Evolutionary conservation across 768 basidiomycete species (phyloP).

Genomic region (Obba rivulosa): DNA sequence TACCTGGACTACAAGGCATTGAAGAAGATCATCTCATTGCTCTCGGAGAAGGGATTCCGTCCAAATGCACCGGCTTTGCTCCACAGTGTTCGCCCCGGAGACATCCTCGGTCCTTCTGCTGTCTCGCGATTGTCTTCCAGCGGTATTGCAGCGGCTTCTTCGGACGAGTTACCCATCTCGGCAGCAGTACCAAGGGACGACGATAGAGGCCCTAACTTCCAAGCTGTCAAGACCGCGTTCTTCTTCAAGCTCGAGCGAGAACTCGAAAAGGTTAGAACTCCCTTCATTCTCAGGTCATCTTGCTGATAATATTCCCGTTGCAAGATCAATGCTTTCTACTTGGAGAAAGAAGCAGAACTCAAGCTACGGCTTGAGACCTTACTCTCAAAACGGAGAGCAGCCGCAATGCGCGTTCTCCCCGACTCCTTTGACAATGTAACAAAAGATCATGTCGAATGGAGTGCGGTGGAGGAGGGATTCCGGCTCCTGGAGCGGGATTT

Average conservation of each 20-base stretch:
- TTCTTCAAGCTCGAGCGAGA: slow-evolving; percentile 99
- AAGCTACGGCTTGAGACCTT: slow-evolving; percentile 89
- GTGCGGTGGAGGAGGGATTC: slow-evolving; percentile 94
- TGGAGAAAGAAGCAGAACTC: slow-evolving; percentile 95
- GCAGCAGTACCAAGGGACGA: slow-evolving; percentile 59
- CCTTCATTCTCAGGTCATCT: not conserved
- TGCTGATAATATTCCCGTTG: slow-evolving; percentile 2
- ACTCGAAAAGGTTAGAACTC: slow-evolving; percentile 76
- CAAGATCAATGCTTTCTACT: slow-evolving; percentile 96
- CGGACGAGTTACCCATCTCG: slow-evolving; percentile 50
- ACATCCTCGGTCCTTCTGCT: slow-evolving; percentile 31
- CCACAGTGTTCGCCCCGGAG: slow-evolving; percentile 48
- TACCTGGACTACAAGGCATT: slow-evolving; percentile 98
- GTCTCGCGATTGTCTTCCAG: slow-evolving; percentile 8
- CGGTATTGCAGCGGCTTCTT: not conserved
- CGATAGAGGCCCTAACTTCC: slow-evolving; percentile 79
- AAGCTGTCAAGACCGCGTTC: slow-evolving; percentile 94
- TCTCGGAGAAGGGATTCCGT: slow-evolving; percentile 44
- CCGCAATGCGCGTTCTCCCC: slow-evolving; percentile 67
- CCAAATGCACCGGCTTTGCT: slow-evolving; percentile 75
- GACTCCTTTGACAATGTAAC: slow-evolving; percentile 57
- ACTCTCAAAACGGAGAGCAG: slow-evolving; percentile 87
- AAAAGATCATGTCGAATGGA: slow-evolving; percentile 82
- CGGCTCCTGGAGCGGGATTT: slow-evolving; percentile 90
- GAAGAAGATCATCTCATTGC: slow-evolving; percentile 97